These are phyloP conservation scores for Tricholoma furcatifolium DNA, from an alignment of 768 basidiomycete species.

Conservation along the genomic window DNA sequence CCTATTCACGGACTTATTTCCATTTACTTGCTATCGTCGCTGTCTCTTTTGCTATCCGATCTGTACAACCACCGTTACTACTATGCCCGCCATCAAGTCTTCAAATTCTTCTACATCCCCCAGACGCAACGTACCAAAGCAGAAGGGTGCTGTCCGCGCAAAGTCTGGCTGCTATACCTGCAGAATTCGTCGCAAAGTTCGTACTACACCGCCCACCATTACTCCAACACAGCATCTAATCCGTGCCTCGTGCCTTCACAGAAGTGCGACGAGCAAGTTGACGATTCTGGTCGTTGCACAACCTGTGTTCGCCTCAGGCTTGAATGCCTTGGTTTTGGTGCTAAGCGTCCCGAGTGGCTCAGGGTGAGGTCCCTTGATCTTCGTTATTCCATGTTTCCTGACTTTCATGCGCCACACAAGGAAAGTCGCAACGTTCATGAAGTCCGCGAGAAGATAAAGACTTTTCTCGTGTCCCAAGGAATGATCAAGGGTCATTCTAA, in stretches of 20 bases:
- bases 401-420: slow-evolving; percentile 33
- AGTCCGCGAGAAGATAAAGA: slow-evolving; percentile 77
- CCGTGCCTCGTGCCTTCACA: slow-evolving; percentile 27
- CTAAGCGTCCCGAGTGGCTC: slow-evolving; percentile 84
- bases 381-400: not conserved
- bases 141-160: slow-evolving; percentile 79
- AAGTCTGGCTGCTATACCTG: slow-evolving; percentile 91
- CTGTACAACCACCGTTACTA: slow-evolving; percentile 12
- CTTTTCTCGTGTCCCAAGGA: slow-evolving; percentile 75
- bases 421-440: slow-evolving; percentile 67
- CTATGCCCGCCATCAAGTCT: slow-evolving; percentile 42
- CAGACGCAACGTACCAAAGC: slow-evolving; percentile 59
- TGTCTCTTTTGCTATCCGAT: slow-evolving; percentile 12
- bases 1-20: slow-evolving; percentile 13
- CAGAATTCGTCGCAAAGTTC: slow-evolving; percentile 81
- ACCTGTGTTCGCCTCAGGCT: slow-evolving; percentile 79
- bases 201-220: slow-evolving; percentile 22
- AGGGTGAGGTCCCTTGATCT: slow-evolving; percentile 49
- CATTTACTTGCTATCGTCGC: not conserved
- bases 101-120: slow-evolving; percentile 37
- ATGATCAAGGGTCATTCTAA: slow-evolving; percentile 91
- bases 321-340: slow-evolving; percentile 85
- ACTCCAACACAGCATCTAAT: slow-evolving; percentile 16
- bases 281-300: slow-evolving; percentile 59
- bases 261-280: slow-evolving; percentile 84